Conservation (phyloP, 2,329 filamentous ascomycete genomes). For the Madurella fahalii region DNA sequence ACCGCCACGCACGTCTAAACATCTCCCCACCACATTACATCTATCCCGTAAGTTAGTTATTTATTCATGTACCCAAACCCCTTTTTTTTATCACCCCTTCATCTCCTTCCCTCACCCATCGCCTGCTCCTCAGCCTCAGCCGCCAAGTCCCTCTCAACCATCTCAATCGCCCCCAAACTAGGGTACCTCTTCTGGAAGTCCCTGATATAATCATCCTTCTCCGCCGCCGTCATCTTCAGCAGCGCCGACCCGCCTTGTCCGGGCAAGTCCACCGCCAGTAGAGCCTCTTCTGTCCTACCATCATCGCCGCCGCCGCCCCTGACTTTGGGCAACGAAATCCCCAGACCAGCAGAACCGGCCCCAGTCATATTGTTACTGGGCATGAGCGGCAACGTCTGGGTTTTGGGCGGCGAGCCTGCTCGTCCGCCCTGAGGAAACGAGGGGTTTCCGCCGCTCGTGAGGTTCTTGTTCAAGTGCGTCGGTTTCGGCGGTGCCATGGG, state of each 20-base stretch:
- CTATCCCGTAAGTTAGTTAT: background rate
- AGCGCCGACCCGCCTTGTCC: slow-evolving; percentile 42
- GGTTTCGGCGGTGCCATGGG: slow-evolving; percentile 60
- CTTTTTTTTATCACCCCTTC: background rate
- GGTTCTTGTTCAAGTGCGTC: slow-evolving; percentile 54
- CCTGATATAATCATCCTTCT: slow-evolving; percentile 61
- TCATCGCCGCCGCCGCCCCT: slow-evolving; percentile 2
- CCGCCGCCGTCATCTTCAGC: slow-evolving; percentile 49
- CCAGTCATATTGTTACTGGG: background rate
- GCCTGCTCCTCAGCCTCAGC: slow-evolving; percentile 29
- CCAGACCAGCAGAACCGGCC: slow-evolving; percentile 4
- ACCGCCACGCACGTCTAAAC: background rate
- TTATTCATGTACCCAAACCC: background rate
- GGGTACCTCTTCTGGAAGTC: slow-evolving; percentile 84
- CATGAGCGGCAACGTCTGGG: slow-evolving; percentile 32
- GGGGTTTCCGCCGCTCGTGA: slow-evolving; percentile 32
- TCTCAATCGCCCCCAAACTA: slow-evolving; percentile 77
- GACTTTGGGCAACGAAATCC: slow-evolving; percentile 21
- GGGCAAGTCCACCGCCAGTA: slow-evolving; percentile 44
- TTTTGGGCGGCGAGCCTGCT: slow-evolving; percentile 40
- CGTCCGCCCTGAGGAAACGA: slow-evolving; percentile 9
- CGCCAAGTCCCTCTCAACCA: slow-evolving; percentile 68
- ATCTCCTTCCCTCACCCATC: background rate
- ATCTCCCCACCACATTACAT: background rate
- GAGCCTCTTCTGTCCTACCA: slow-evolving; percentile 32